Percentiles rank a stretch among this genome's conserved stretches.
Conservation (phyloP, 345 rosid species). For the Eucalyptus shirleyi region DNA sequence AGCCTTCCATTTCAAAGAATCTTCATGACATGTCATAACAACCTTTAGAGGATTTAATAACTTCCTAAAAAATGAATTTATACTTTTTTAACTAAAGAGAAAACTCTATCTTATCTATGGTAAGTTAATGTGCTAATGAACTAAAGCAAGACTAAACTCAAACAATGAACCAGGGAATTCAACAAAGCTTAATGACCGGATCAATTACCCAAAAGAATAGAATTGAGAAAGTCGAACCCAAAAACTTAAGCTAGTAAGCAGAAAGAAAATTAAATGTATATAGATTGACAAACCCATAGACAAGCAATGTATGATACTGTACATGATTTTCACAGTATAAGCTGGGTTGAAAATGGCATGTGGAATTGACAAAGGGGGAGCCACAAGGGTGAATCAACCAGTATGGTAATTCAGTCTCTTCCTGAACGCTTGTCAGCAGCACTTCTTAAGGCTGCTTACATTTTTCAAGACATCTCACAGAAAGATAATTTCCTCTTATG, state of each 20-base stretch:
- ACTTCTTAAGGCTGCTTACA: neutral
- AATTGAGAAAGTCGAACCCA: neutral
- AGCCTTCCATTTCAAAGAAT: neutral
- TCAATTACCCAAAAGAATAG: neutral
- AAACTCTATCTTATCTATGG: neutral
- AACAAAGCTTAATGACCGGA: neutral
- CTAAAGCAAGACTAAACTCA: neutral
- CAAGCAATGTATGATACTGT: neutral
- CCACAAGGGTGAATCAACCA: neutral
- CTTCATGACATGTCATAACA: neutral
- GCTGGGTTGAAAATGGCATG: neutral
- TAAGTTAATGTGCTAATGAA: neutral
- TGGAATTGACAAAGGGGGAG: neutral
- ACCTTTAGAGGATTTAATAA: neutral
- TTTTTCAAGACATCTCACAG: neutral
- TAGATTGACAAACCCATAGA: neutral
- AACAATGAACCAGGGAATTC: neutral
- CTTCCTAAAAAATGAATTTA: neutral
- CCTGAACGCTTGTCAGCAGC: neutral
- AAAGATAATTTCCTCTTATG: neutral
- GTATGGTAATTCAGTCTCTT: neutral
- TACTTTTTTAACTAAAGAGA: neutral
- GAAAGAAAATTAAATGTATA: neutral
- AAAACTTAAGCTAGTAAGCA: neutral
- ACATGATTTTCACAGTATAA: neutral